Base-by-base conservation (phyloP, 148 eudicot genomes). In the Chenopodium album region DNA sequence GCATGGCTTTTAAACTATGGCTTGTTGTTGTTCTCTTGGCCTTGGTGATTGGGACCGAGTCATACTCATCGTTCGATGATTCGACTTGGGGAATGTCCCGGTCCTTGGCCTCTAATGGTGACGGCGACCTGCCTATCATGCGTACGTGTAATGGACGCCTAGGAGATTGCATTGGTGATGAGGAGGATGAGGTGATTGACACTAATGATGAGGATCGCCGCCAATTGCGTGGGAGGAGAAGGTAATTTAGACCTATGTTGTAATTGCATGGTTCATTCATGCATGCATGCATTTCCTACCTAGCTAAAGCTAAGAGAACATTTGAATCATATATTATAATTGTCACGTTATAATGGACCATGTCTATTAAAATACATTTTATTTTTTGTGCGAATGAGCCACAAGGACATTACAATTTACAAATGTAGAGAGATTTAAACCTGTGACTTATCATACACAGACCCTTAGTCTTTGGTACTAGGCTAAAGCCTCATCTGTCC, bases 1-100 rank as follows among this genome's bases (percentile, higher is more conserved):
- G 85, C 81, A 88, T 88, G 88, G 83, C 76, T 70, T 71, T 77
- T 41, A 82, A 82, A 76, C 63, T 86, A 4, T 78, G 84, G 80
- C 67, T 84, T 56, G 75, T 78, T 60, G 66, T 48, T 41, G 47
- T 76, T 31, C 31, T 84, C 65, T 2, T 84, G 73, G 85, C 88
- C 23, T 73, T 82, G 78, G 80, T 76, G 54, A 46, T 76, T 3
- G 79, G 81, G 63, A 83, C 76, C 23, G 78, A 79, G 60, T 76
- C 86, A 26, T 78, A 85, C 28, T n/a, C 76, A 1, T 41, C 82
- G 6, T 59, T 44, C 1, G 69, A 80, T 63, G 85, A 65, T 7
- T 14, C 76, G 11, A 64, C 80, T 4, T 88, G 85, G 87, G 84
- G 65, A 2, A 20, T 80, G 50, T 46, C 73, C 41, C 32, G 77